Percentiles rank a stretch among this genome's conserved stretches.
Evolutionary conservation across 345 rosid species (phyloP).

Genomic region (Durio zibethinus): DNA sequence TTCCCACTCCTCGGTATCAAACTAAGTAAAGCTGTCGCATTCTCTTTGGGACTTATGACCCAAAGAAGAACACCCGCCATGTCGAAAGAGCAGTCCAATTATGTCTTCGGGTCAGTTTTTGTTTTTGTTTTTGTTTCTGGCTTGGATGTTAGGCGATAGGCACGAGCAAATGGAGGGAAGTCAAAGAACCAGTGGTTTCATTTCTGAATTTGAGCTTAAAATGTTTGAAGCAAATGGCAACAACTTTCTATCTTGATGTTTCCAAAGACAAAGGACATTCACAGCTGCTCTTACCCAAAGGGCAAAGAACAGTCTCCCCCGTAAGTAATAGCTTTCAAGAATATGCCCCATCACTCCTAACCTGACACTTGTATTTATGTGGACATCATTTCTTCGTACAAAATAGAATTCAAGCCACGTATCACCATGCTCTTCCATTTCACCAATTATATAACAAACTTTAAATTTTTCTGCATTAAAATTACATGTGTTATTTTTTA

Average conservation of each 20-base stretch:
- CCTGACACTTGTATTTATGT: neutral
- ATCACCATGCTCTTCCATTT: neutral
- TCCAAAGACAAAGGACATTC: neutral
- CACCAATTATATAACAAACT: no score
- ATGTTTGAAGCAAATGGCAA: neutral
- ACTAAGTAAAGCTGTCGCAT: slow-evolving; percentile 27
- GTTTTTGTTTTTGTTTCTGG: neutral
- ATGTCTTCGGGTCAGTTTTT: neutral
- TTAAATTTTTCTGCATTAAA: no score
- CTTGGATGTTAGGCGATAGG: neutral
- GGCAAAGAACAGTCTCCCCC: neutral
- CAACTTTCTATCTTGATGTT: neutral
- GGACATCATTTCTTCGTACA: neutral
- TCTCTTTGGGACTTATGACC: slow-evolving; percentile 43
- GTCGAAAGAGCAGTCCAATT: neutral
- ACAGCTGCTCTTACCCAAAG: neutral
- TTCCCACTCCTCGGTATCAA: slow-evolving; percentile 18
- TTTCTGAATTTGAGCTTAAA: neutral
- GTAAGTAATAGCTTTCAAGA: no score
- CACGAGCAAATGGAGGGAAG: neutral
- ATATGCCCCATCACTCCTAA: neutral
- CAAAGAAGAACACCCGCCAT: slow-evolving; percentile 41
- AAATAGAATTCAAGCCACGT: neutral
- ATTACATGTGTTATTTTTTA: no score
- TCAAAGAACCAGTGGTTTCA: neutral